Base-by-base conservation (phyloP, 768 basidiomycete species). In the Boletellus ananas region DNA sequence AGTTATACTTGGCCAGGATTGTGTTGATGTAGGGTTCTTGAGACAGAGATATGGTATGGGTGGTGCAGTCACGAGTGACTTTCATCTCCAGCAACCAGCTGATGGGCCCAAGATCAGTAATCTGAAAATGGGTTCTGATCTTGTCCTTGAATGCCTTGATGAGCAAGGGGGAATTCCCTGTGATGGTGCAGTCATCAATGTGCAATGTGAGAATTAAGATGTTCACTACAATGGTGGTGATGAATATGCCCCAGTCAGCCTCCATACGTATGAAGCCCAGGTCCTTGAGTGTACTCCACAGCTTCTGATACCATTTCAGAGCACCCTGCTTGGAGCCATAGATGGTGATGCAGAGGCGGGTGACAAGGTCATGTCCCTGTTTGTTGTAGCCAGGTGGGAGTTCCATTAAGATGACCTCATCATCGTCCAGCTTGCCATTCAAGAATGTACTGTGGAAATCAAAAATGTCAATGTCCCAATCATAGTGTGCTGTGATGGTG, bases 391-490 rank as follows among this genome's bases (percentile, higher is more conserved):
- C 17, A 40, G 39, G 25, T 14, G 50, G 51, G 0, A 52, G 9
- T 5, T 50, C 39, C 48, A 58, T 60, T 7, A 17, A 58, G 4
- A 53, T 60, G 0, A 50, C 10, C 12, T 58, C 34, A 14, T 56
- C 14, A 1, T 43, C 11, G 3, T 57, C 40, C 0, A 57, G 39
- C 9, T 57, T 42, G 0, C 52, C 42, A 21, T 58, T 58, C 12
- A 58, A 40, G 3, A 47, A 57, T 0, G 47, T 43, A 12, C 47
- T 46, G 4, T 58, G 48, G 16, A 57, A 52, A 21, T 58, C 21
- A 4, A 59, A 54, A 0, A 54, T 23, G 3, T 59, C 31, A 2
- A 57, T 42, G 2, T 58, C 48, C 52, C 52, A 58, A 27, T 55
- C 23, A 0, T 46, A 12, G 4, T 14, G 5, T 1, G 49, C 49